phyloP scores from a whole-genome alignment of 2,329 filamentous ascomycete genomes.

The Alternaria infectoria region DNA sequence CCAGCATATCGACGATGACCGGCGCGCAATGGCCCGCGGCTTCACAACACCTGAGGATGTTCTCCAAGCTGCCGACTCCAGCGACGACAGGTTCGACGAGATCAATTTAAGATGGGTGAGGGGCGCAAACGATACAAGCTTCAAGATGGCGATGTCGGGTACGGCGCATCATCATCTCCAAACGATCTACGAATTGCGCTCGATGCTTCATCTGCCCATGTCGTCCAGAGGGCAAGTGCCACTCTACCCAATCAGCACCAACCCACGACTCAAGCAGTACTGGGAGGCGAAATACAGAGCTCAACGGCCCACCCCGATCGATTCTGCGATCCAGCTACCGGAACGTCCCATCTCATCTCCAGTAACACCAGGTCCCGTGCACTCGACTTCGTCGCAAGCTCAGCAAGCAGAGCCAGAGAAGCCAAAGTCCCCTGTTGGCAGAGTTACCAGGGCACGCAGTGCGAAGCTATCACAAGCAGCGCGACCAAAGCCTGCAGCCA shows the following conservation, averaged over 20 bases:
- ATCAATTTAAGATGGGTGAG: slow-evolving; percentile 26
- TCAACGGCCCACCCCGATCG: neutral
- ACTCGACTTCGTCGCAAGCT: neutral
- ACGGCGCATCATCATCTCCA: slow-evolving; percentile 16
- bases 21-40: slow-evolving; percentile 15
- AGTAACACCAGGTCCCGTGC: neutral
- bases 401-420: neutral
- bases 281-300: slow-evolving; percentile 1
- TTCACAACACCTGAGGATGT: slow-evolving; percentile 21
- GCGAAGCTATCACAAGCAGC: neutral
- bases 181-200: slow-evolving; percentile 19
- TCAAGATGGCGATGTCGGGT: slow-evolving; percentile 5
- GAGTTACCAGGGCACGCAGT: neutral
- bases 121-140: slow-evolving; percentile 8
- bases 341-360: neutral
- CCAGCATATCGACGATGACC: slow-evolving; percentile 15
- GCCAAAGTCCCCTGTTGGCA: neutral
- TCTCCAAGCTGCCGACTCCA: slow-evolving; percentile 15
- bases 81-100: slow-evolving; percentile 11
- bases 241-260: slow-evolving; percentile 13
- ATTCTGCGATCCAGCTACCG: neutral
- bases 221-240: slow-evolving; percentile 20
- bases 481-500: neutral
- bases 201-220: slow-evolving; percentile 12
- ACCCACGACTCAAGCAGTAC: slow-evolving; percentile 7